Base-by-base conservation (phyloP, 257 asterid species). In the Agastache rugosa region DNA sequence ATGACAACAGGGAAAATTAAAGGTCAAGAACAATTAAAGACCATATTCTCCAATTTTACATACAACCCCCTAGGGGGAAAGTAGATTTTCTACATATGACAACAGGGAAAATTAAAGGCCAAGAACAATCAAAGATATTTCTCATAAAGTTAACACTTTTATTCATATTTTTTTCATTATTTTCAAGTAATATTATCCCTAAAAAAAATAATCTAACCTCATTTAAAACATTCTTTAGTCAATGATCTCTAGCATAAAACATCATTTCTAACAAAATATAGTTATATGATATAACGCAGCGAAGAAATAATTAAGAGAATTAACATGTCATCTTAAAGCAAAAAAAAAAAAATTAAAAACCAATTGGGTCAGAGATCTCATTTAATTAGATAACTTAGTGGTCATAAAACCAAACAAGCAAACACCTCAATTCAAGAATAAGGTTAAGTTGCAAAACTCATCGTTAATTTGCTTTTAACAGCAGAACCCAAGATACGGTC, bases 231-330 rank as follows among this genome's bases (percentile, higher is more conserved):
- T 37, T 31, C 60, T 35, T 27, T 29, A 51, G 11, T 29, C 42
- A 37, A 31, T 22, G 48, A 73, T 10, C n/a, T 35, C 69, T 0
- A 31, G 20, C 53, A 35, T 11, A 60, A 42, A 9, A 1, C 19
- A 60, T 12, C 25, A 19, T 47, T 56, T 19, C 42, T 22, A 39
- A 37, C 34, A 60, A 35, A 48, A 35, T 12, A n/a, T 39, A 29
- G 42, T n/a, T 47, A 59, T 45, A 53, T 42, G 47, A 53, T 42
- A 56, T 29, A 45, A 70, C 45, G 68, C 20, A 51, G 44, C 67
- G 15, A 56, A 11, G 47, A 31, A 69, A 63, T 22, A 35, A 51
- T 56, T 19, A 37, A 60, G 50, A 69, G 22, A 29, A 48, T 68
- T 19, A 58, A 54, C n/a, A 45, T 25, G 34, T 39, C 12, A 55